Percentiles rank a stretch among this genome's conserved stretches.
Conservation (phyloP, 192 early-diverging fungal genomes). For the Podila minutissima region DNA sequence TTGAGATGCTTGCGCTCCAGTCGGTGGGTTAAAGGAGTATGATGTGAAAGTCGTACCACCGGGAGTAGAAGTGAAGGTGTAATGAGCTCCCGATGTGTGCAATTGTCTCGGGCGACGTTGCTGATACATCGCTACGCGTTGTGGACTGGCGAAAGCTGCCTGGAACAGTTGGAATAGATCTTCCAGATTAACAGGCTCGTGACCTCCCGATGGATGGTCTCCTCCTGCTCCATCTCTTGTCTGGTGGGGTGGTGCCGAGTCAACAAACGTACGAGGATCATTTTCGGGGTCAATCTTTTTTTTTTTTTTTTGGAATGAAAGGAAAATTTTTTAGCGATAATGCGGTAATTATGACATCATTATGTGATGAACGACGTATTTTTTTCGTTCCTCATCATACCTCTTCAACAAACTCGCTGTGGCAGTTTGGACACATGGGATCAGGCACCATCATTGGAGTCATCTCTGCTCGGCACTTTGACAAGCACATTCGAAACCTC, state of each 20-base stretch:
- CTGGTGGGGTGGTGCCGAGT: not conserved
- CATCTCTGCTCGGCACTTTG: conserved; percentile 40
- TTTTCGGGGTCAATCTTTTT: conserved; percentile 56
- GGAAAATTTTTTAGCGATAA: not conserved
- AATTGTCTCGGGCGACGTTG: conserved; percentile 11
- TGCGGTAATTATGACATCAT: not conserved
- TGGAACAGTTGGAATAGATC: conserved; percentile 28
- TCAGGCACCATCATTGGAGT: conserved; percentile 73
- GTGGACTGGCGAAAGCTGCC: conserved; percentile 11
- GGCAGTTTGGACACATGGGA: conserved; percentile 82
- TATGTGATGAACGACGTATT: too few relatives aligned
- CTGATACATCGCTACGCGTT: conserved; percentile 5
- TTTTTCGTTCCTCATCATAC: conserved; percentile 44
- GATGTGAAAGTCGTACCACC: not conserved
- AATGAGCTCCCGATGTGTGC: conserved; percentile 3
- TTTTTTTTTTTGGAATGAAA: not conserved
- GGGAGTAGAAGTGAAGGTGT: conserved; percentile 22
- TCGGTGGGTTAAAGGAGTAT: not conserved
- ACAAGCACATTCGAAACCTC: not conserved
- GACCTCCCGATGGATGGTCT: not conserved
- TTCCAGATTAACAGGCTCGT: conserved; percentile 15
- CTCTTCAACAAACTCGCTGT: conserved; percentile 87
- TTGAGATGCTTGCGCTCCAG: not conserved
- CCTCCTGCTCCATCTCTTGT: not conserved
- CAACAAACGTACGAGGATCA: conserved; percentile 52